phyloP scores from a whole-genome alignment of 306 rosid species.

The Fragaria ananassa region DNA sequence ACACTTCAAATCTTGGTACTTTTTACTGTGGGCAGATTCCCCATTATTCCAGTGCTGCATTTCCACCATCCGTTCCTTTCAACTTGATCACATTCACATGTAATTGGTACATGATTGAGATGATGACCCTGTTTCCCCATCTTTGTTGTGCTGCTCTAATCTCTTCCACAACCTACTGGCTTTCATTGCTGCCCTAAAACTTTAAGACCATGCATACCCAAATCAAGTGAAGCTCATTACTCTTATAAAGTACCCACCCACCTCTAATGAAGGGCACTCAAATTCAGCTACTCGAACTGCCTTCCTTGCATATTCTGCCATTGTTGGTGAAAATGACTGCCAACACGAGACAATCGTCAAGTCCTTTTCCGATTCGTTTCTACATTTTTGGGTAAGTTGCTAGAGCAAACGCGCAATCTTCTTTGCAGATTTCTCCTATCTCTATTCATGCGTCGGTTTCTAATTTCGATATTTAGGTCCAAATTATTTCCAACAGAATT shows the following conservation, averaged over 20 bases:
- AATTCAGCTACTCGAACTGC: background rate
- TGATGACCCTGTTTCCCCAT: background rate
- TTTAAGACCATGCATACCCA: background rate
- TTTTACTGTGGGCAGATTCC: background rate
- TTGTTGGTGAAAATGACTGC: slow-evolving; percentile 1
- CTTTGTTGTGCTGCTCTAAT: background rate
- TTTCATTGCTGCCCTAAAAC: slow-evolving; percentile 3
- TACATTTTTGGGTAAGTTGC: background rate
- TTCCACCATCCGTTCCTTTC: slow-evolving; percentile 8
- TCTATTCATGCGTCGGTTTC: background rate
- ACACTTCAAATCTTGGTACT: background rate
- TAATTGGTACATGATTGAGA: slow-evolving; percentile 6
- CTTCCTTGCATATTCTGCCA: slow-evolving; percentile 4
- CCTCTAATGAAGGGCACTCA: background rate
- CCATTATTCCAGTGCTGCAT: slow-evolving; percentile 1
- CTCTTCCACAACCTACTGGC: slow-evolving; percentile 3
- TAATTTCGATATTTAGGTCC: background rate
- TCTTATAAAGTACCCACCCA: background rate
- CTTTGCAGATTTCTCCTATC: background rate
- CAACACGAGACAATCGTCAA: background rate
- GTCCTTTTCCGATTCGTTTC: background rate
- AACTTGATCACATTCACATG: background rate
- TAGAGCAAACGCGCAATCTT: background rate
- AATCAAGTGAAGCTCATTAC: slow-evolving; percentile 4
- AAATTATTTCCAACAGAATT: background rate